Conservation (phyloP, 2,329 filamentous ascomycete genomes). For the Thelonectria discophora region DNA sequence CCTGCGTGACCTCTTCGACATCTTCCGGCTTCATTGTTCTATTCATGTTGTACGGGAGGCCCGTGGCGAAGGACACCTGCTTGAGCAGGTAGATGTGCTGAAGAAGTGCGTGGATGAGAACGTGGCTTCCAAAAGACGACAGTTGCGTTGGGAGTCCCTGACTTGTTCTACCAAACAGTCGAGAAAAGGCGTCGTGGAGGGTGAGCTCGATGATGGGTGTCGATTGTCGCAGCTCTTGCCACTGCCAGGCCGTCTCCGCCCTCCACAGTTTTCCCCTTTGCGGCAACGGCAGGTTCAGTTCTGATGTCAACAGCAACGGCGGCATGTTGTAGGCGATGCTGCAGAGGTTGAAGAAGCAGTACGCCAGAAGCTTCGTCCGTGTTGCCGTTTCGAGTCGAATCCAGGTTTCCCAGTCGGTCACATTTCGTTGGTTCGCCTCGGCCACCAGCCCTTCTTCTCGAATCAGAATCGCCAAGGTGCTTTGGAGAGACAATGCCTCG, state of each 20-base stretch:
- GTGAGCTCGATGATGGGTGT: slow-evolving; percentile 61
- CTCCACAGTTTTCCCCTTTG: slow-evolving; percentile 65
- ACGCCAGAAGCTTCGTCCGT: slow-evolving; percentile 68
- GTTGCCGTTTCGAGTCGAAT: slow-evolving; percentile 64
- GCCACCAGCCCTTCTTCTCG: slow-evolving; percentile 65
- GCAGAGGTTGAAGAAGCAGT: slow-evolving; percentile 70
- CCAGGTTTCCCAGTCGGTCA: slow-evolving; percentile 68
- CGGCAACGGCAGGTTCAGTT: slow-evolving; percentile 65
- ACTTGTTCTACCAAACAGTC: slow-evolving; percentile 61
- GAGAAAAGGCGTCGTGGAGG: slow-evolving; percentile 65
- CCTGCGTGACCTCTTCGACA: slow-evolving; percentile 64
- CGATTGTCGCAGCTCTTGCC: slow-evolving; percentile 65
- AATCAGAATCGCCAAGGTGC: slow-evolving; percentile 64
- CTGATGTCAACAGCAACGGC: slow-evolving; percentile 65
- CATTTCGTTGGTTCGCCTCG: slow-evolving; percentile 56
- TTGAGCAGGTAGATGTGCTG: slow-evolving; percentile 77
- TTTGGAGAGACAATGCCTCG: slow-evolving; percentile 68
- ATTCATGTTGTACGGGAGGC: slow-evolving; percentile 59
- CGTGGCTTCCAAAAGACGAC: slow-evolving; percentile 73
- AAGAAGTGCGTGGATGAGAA: slow-evolving; percentile 75
- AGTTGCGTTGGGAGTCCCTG: slow-evolving; percentile 60
- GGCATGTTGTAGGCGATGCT: slow-evolving; percentile 70
- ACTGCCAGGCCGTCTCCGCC: slow-evolving; percentile 66
- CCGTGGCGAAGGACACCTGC: slow-evolving; percentile 64
- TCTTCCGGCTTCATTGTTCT: slow-evolving; percentile 63